phyloP scores from a whole-genome alignment of 371 early-diverging fungal species.

The Coemansia sp. region DNA sequence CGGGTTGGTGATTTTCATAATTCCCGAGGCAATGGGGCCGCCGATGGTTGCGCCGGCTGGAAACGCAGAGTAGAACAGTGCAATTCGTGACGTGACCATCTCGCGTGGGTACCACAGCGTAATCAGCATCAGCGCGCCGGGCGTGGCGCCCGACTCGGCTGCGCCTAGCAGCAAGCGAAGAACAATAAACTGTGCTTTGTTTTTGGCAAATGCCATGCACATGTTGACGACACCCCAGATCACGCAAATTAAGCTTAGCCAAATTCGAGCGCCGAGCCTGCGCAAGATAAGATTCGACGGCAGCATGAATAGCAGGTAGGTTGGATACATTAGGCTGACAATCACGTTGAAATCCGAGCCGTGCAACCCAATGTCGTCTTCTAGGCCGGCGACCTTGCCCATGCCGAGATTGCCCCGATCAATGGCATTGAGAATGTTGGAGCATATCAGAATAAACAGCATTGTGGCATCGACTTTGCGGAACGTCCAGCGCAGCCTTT shows the following conservation, averaged over 20 bases:
- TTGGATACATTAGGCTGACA: constrained; percentile 38
- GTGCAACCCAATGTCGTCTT: constrained; percentile 14
- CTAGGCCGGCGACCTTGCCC: constrained; percentile 26
- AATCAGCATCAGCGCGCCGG: constrained; percentile 51
- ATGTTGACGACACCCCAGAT: constrained; percentile 60
- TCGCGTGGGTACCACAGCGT: constrained; percentile 49
- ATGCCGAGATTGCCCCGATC: constrained; percentile 49
- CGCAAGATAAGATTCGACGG: constrained; percentile 64
- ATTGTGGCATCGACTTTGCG: constrained; percentile 43
- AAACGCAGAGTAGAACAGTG: constrained; percentile 49
- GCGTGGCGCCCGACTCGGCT: constrained; percentile 65
- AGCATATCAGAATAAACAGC: constrained; percentile 37
- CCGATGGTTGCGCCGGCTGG: constrained; percentile 53
- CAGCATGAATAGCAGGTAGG: constrained; percentile 43
- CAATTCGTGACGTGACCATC: constrained; percentile 45
- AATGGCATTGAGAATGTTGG: constrained; percentile 50
- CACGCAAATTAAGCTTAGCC: constrained; percentile 56
- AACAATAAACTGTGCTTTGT: constrained; percentile 52
- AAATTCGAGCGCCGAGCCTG: constrained; percentile 56
- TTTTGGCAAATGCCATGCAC: constrained; percentile 62
- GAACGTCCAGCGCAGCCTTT: constrained; percentile 34
- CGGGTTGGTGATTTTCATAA: constrained; percentile 52
- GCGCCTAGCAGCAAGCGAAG: constrained; percentile 61
- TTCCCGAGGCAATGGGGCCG: constrained; percentile 62
- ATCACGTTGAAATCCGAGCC: constrained; percentile 42